Conservation (phyloP, 2,329 filamentous ascomycete genomes). For the Exophiala spinifera region DNA sequence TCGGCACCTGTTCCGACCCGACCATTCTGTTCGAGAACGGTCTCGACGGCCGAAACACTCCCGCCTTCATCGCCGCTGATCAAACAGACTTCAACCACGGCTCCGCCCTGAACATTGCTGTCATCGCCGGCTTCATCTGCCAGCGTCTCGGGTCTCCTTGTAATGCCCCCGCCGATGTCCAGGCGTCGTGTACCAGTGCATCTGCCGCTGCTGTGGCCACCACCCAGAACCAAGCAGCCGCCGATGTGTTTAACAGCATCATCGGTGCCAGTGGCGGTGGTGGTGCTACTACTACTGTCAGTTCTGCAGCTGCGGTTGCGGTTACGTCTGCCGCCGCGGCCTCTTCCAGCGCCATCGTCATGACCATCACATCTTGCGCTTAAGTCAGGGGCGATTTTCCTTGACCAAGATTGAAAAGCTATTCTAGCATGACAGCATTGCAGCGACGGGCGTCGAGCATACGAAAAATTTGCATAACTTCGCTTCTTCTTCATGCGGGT, state of each 20-base stretch:
- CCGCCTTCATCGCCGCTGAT: conserved; percentile 45
- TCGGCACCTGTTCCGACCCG: conserved; percentile 49
- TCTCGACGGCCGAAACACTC: conserved; percentile 48
- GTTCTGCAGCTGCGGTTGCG: background rate
- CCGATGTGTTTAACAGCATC: conserved; percentile 15
- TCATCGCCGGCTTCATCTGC: conserved; percentile 51
- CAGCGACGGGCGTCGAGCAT: no score
- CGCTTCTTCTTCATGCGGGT: no score
- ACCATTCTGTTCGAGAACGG: conserved; percentile 49
- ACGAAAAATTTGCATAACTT: no score
- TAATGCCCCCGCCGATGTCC: conserved; percentile 31
- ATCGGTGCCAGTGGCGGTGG: background rate
- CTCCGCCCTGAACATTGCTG: conserved; percentile 48
- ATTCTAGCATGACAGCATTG: background rate
- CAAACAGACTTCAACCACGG: conserved; percentile 51
- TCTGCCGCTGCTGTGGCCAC: conserved; percentile 11
- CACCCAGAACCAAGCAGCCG: conserved; percentile 17
- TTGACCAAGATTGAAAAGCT: no score
- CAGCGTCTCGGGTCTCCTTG: conserved; percentile 39
- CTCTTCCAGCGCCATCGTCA: background rate
- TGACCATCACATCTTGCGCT: conserved; percentile 12
- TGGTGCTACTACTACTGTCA: background rate
- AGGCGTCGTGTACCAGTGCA: conserved; percentile 8
- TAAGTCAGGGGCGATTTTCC: no score
- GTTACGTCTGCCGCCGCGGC: background rate